Percentiles rank a stretch among this genome's conserved stretches.
These are phyloP conservation scores for Beauveria sp. DNA, from an alignment of 2,329 filamentous ascomycete species.

Conservation along the genomic window DNA sequence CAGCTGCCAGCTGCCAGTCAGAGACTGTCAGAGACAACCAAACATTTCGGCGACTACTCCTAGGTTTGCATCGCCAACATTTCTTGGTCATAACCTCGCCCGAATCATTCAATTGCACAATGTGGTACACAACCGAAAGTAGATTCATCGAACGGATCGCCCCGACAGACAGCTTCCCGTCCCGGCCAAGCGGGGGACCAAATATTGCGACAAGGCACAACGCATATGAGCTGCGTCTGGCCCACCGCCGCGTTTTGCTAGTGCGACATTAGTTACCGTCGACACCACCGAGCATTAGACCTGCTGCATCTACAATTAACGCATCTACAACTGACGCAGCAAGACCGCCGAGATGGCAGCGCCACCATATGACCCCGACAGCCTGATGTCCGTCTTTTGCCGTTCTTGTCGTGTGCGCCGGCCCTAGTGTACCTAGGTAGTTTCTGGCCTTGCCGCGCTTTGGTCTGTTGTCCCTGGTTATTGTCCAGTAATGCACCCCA, in stretches of 20 bases:
- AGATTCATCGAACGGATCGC: neutral
- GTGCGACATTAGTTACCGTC: neutral
- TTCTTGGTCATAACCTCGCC: neutral
- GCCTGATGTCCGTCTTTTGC: neutral
- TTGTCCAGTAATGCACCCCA: neutral
- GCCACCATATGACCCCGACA: neutral
- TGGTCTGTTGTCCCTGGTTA: neutral
- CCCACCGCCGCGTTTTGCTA: neutral
- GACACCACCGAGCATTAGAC: neutral
- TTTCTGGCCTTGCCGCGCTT: neutral
- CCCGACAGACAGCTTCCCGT: neutral
- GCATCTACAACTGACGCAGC: neutral
- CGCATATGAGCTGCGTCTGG: constrained; percentile 1
- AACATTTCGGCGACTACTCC: neutral
- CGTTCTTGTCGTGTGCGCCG: neutral
- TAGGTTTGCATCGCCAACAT: neutral
- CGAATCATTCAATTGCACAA: neutral
- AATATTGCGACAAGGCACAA: neutral
- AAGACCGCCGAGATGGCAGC: constrained; percentile 4
- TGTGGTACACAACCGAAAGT: neutral
- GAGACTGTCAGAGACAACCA: neutral
- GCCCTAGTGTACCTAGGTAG: neutral
- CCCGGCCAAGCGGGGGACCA: neutral
- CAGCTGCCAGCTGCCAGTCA: neutral
- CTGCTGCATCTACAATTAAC: neutral